Evolutionary conservation across 192 early-diverging fungal genomes (phyloP), one percentile per base, ranked within the genome.

Genomic region (Coemansia sp.): DNA sequence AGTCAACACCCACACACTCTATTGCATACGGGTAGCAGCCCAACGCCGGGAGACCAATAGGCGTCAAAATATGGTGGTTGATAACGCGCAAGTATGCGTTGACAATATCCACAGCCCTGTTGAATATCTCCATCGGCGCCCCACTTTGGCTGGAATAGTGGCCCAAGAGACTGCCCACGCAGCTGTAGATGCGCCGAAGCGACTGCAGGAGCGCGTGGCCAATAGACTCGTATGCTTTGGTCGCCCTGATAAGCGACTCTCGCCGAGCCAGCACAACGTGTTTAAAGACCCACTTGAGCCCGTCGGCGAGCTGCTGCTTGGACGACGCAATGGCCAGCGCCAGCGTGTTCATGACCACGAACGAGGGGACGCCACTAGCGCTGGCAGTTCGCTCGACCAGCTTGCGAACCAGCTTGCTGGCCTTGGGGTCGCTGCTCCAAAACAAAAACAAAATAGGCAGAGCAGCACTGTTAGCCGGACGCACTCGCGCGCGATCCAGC

Each of bases 291-390:
- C 79, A 82, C 58, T 66, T 57, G 32, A 82, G 46, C 1, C 74
- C 79, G 0, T 68, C 39, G 13, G 39, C 66, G n/a, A 82, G 42
- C 70, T 82, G 79, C 35, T 69, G 55, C 63, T 71, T 76, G 57
- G 79, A 65, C 38, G 60, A n/a, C 2, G 47, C 44, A n/a, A 82
- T 44, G 6, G 59, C 42, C 53, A 82, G 44, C 4, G 79, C 79
- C 38, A 73, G 11, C 5, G 62, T 61, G 38, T 61, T 62, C 33
- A 67, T 53, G 1, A 49, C 30, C 3, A 66, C 70, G 37, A 53
- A 61, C 28, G 66, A 40, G 14, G 79, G 69, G 2, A 67, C 23
- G 11, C 74, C 69, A 11, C 57, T 55, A 3, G 62, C 38, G 16
- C 47, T 14, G 1, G 53, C 50, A 0, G 59, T 19, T 13, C 55